Percentiles rank a stretch among this genome's conserved stretches.
phyloP scores from a whole-genome alignment of 2,329 filamentous ascomycete genomes.

The Paracamarosporium sp. region DNA sequence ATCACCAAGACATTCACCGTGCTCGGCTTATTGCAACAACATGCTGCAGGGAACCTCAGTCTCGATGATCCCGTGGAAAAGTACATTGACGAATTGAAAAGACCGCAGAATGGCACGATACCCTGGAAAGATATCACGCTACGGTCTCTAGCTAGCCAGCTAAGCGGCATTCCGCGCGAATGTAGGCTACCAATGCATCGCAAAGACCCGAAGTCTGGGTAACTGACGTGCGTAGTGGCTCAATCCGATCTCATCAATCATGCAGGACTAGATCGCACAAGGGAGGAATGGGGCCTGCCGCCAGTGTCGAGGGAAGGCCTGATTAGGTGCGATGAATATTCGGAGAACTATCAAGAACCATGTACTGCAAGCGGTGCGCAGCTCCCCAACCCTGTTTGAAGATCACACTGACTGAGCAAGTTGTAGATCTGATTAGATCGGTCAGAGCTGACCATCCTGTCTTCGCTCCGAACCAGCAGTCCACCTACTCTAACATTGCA shows the following conservation, averaged over 20 bases:
- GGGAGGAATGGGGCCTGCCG: slow-evolving; percentile 40
- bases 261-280: slow-evolving; percentile 10
- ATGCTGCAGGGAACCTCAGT: slow-evolving; percentile 41
- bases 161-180: slow-evolving; percentile 51
- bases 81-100: slow-evolving; percentile 40
- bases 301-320: slow-evolving; percentile 40
- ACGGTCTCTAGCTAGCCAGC: slow-evolving; percentile 50
- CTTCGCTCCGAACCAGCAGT: slow-evolving; percentile 52
- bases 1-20: slow-evolving; percentile 46
- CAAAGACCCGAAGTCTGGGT: too few species aligned
- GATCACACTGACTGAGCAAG: slow-evolving; percentile 9
- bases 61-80: slow-evolving; percentile 42
- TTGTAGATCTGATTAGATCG: slow-evolving; percentile 39
- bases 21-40: slow-evolving; percentile 39
- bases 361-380: slow-evolving; percentile 33
- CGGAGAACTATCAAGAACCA: slow-evolving; percentile 33
- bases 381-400: background rate
- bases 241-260: slow-evolving; percentile 37
- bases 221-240: slow-evolving; percentile 26
- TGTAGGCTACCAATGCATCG: slow-evolving; percentile 26
- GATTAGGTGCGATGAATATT: slow-evolving; percentile 44
- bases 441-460: slow-evolving; percentile 41
- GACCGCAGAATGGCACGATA: slow-evolving; percentile 35
- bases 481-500: slow-evolving; percentile 51
- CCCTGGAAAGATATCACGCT: slow-evolving; percentile 53